Base-by-base conservation (phyloP, 495 filamentous ascomycete genomes). In the Xeromyces bisporus region DNA sequence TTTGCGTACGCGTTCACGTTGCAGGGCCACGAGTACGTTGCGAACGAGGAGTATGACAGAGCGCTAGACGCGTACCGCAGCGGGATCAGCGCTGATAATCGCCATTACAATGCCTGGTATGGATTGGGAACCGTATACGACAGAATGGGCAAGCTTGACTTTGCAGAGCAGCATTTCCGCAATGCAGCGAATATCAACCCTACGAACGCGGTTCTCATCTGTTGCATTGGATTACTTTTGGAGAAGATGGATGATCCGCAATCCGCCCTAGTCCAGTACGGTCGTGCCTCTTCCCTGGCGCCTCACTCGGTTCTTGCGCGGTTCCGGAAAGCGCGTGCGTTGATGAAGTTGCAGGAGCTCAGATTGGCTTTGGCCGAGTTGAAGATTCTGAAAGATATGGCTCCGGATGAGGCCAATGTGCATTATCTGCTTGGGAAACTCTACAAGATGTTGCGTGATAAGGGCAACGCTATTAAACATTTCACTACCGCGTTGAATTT, bases 61-160 rank as follows among this genome's bases (percentile, higher is more conserved):
- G 89, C 89, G 1, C 64, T 91, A 8, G 69, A 72, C 18, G 72
- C 80, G 8, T 97, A 93, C 47, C 72, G 89, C 23, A 64, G 69
- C 16, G 83, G 80, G 2, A 77, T 96, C 37, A 66, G 73, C 18
- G 83, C 81, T 0, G 86, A 97, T 41, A 73, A 65, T 31, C 70
- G 91, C 9, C 84, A 93, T 54, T 97, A 94, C 56, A 93, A 93
- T 47, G 87, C 85, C 16, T 96, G 86, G 71, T 97, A 97, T 47
- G 89, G 89, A 16, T 71, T 97, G 26, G 89, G 82, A 2, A 77
- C 75, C 28, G 85, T 93, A 2, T 92, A 83, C 45, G 89, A 96
- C 48, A 92, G 86, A 48, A 73, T 92, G 48, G 89, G 89, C 50
- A 91, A 85, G 50, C 86, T 80, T 36, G 81, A 89, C 18, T 75